These are phyloP conservation scores for Hibiscus syriacus DNA, from an alignment of 345 rosid genomes.

Conservation along the genomic window DNA sequence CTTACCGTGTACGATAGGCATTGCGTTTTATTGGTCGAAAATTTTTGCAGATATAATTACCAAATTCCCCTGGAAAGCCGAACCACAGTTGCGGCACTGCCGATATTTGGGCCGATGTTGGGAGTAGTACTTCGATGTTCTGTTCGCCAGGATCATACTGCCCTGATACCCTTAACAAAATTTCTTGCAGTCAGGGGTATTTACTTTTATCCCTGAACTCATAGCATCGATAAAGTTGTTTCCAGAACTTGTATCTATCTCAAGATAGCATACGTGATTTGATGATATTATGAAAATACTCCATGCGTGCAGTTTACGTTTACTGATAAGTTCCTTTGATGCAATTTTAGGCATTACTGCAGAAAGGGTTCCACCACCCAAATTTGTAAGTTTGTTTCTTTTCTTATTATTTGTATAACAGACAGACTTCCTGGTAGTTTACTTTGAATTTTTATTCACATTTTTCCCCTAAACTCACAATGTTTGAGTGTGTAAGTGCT, in stretches of 20 bases:
- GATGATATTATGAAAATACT: slow-evolving; percentile 7
- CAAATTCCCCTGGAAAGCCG: slow-evolving; percentile 60
- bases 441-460: neutral
- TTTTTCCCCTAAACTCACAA: neutral
- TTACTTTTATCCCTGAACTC: slow-evolving; percentile 37
- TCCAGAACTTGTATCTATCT: neutral
- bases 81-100: slow-evolving; percentile 85
- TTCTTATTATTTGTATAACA: too few species aligned
- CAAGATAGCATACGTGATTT: neutral
- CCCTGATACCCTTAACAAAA: slow-evolving; percentile 49
- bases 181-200: slow-evolving; percentile 80
- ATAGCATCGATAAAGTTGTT: neutral
- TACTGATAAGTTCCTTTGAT: slow-evolving; percentile 17
- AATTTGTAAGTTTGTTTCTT: slow-evolving; percentile 34
- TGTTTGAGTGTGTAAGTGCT: neutral
- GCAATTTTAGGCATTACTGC: slow-evolving; percentile 63
- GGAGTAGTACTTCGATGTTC: slow-evolving; percentile 52
- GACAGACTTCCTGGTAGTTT: neutral
- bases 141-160: slow-evolving; percentile 85
- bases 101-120: slow-evolving; percentile 61
- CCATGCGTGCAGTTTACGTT: slow-evolving; percentile 4
- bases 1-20: neutral
- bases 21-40: slow-evolving; percentile 9
- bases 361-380: slow-evolving; percentile 67
- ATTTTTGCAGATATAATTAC: slow-evolving; percentile 58